Conservation (phyloP, 495 filamentous ascomycete genomes). For the Aspergillus kassunensis region DNA sequence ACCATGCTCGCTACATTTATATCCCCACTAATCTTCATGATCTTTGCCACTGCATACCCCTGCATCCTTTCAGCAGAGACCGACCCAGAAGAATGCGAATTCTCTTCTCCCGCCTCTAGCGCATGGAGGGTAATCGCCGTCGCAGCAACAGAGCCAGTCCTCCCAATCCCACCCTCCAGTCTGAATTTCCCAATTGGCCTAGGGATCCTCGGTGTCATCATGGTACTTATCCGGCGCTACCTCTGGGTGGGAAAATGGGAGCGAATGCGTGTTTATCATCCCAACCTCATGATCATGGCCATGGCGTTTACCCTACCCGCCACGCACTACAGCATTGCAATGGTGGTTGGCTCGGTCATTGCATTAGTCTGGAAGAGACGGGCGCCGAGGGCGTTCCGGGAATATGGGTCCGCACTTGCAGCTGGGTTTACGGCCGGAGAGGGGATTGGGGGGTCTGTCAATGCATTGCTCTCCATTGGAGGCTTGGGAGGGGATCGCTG, state of each 20-base stretch:
- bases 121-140: constrained; percentile 3
- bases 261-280: not conserved
- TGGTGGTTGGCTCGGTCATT: not conserved
- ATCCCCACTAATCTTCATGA: constrained; percentile 1
- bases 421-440: constrained; percentile 5
- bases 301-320: constrained; percentile 5
- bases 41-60: constrained; percentile 6
- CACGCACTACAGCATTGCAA: constrained; percentile 1
- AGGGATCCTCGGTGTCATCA: not conserved
- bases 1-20: not conserved
- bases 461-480: not conserved
- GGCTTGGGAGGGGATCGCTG: not conserved
- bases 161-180: not conserved
- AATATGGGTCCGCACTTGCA: constrained; percentile 2
- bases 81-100: not conserved
- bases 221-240: not conserved
- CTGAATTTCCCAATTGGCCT: not conserved
- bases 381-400: not conserved
- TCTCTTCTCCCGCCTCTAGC: not conserved
- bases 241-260: not conserved
- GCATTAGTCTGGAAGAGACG: not conserved
- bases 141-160: not conserved
- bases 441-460: constrained; percentile 2
- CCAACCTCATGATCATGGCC: constrained; percentile 6
- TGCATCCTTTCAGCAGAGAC: constrained; percentile 1